Evolutionary conservation across 352 stramenopile species (phyloP), one percentile per base, ranked within the genome.

Genomic region (Halophytophthora batemanensis): DNA sequence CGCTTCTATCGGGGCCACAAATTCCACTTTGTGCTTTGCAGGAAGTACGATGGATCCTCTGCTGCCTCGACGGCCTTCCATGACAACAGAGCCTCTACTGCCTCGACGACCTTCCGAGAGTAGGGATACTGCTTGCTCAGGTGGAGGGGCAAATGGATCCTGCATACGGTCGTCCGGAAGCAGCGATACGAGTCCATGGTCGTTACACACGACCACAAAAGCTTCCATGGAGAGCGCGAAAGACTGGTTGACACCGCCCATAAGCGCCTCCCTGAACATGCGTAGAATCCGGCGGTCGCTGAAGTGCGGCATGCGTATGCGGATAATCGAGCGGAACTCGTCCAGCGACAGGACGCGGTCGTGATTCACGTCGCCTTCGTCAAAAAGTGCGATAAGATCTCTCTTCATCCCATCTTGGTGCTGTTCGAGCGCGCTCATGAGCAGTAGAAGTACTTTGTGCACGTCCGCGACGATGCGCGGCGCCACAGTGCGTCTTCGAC

Each of bases 211-310:
- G 31, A 73, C 47, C 23, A 89, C 68, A 18, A 91, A 89, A 2
- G 80, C 74, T 2, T 73, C 61, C 70, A 86, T 87, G 5, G 80
- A 89, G 18, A 91, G 59, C 14, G 75, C 75, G 42, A 88, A 91
- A 0, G 80, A 87, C 48, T 88, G 77, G n/a, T 85, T 66, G 1
- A 48, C 59, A 11, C 77, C 59, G 15, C 73, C 62, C 69, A 86
- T 87, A 13, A 91, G 46, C 29, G 80, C 74, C 38, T 91, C 77
- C 1, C 77, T 75, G 35, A 91, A 89, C 80, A 91, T 91, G 2
- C 77, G 80, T 37, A 91, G 53, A 37, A 91, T 69, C 0, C 77
- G 69, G 3, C 80, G 73, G 14, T 87, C 77, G 45, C 77, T 89
- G 44, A 89, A 91, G 11, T 76, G 55, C 0, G 74, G 66, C 12